Evolutionary conservation across 352 stramenopile species (phyloP), one percentile per base, ranked within the genome.

Genomic region (Phytophthora rubi): DNA sequence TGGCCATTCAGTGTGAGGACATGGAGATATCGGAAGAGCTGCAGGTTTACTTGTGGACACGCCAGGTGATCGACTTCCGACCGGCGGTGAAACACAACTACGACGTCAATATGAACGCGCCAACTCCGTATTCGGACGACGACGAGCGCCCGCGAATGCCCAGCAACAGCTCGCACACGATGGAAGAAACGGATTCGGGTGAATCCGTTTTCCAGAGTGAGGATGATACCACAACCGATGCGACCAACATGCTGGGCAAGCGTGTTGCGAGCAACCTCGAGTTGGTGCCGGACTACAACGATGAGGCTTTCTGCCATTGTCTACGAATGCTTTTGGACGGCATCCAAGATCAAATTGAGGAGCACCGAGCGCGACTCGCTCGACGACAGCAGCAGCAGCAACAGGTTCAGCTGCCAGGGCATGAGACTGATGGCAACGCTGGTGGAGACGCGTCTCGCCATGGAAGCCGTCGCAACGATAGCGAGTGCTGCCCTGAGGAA

Each of bases 31-130:
- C 80, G 0, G 88, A 95, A 35, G 88, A 95, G 61, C 73, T 95
- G 0, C 84, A 95, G 37, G 86, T 95, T 53, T 95, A 94, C 53
- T 63, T 96, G n/a, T 96, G 85, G 84, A 96, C 88, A 12, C 85
- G 88, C 3, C 88, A 96, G 61, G 83, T 94, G 6, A 86, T 96
- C 21, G 85, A 94, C 57, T 96, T 96, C 48, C 75, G 85, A 1
- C 66, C 81, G 1, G 82, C 85, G 0, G 65, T 91, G 6, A 74
- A 72, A 48, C 71, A 77, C 32, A 66, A 68, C 37, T 61, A 73
- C 26, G 44, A 8, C 12, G 16, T 53, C 5, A 45, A 74, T 18
- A 53, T 44, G 7, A 53, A 39, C 16, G 42, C 30, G 6, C 32
- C 55, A 8, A 51, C 48, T 48, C 28, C 59, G 13, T 72, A 60